Base-by-base conservation (phyloP, 441 rosid species). In the Pelargonium cotyledonis region DNA sequence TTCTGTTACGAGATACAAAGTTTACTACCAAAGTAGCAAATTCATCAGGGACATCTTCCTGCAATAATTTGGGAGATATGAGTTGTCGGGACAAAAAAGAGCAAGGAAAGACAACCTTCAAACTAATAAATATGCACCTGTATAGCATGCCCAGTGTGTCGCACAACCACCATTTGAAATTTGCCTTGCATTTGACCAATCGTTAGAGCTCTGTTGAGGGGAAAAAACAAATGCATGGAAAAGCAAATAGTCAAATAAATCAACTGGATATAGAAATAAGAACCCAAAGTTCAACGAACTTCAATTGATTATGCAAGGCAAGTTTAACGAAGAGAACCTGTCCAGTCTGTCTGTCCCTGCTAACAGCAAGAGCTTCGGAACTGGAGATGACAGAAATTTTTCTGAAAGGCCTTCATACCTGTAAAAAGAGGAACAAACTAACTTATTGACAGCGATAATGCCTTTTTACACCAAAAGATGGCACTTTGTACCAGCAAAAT, bases 121-220 rank as follows among this genome's bases (percentile, higher is more conserved):
- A 55, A 8, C 19, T 55, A 8, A 55, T 55, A 55, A 8, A 72
- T 47, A 23, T 12, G 55, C 31, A 94, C 99, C 96, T 91, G 99
- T 74, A 95, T 95, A 62, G 97, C 96, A 84, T 95, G 99, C 65
- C 97, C 97, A 0, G 99, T 89, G 81, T 95, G 91, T 76, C 94
- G 88, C 51, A 95, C 91, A 40, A 91, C 95, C 47, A 91, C 90
- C 97, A 95, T 90, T 79, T 95, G 99, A 79, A 95, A 95, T 80
- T 95, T 95, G 74, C 99, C 99, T 91, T 91, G 97, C 99, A 95
- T 95, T 83, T 91, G 97, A 63, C 96, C 97, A 65, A 95, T 95
- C 68, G 99, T 91, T 62, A 91, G 96, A 55, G 89, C 70, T 80
- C 99, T 95, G 83, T 74, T 44, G 67, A 70, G 75, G 66, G 65